Conservation (phyloP, 805 yeast species). For the Candida railenensis region DNA sequence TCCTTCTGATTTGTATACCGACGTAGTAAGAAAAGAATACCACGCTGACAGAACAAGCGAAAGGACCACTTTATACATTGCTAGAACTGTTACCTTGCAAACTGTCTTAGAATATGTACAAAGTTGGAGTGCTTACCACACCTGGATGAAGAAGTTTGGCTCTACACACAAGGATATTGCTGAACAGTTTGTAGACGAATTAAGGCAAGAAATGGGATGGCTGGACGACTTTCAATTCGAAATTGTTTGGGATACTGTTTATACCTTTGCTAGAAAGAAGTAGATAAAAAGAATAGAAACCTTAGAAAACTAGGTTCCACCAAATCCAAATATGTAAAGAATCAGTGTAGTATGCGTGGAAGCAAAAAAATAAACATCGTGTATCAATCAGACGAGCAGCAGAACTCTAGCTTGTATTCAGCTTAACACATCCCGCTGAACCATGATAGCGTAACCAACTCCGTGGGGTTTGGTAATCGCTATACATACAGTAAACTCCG, state of each 20-base stretch:
- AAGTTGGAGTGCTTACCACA: constrained; percentile 40
- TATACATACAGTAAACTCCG: no score
- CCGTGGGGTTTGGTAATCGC: no score
- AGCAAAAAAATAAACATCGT: not conserved
- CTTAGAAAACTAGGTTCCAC: not conserved
- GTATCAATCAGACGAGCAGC: no score
- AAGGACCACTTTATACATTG: constrained; percentile 22
- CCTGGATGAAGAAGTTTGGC: constrained; percentile 34
- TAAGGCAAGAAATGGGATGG: constrained; percentile 47
- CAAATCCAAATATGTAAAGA: not conserved
- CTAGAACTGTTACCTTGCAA: constrained; percentile 16
- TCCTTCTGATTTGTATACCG: constrained; percentile 21
- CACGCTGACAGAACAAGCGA: constrained; percentile 21
- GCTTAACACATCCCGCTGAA: no score
- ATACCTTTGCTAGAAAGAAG: constrained; percentile 42
- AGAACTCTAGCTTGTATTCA: no score
- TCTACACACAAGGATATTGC: constrained; percentile 43
- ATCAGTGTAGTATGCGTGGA: no score
- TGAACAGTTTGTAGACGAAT: constrained; percentile 44
- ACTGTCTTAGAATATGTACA: constrained; percentile 26
- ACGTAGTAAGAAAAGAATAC: constrained; percentile 25
- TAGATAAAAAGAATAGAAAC: not conserved
- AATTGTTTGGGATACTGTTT: constrained; percentile 58
- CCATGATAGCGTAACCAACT: no score
- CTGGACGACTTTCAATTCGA: constrained; percentile 38